Evolutionary conservation across 495 filamentous ascomycete genomes (phyloP).

Genomic region (Xylaria bambusicola): DNA sequence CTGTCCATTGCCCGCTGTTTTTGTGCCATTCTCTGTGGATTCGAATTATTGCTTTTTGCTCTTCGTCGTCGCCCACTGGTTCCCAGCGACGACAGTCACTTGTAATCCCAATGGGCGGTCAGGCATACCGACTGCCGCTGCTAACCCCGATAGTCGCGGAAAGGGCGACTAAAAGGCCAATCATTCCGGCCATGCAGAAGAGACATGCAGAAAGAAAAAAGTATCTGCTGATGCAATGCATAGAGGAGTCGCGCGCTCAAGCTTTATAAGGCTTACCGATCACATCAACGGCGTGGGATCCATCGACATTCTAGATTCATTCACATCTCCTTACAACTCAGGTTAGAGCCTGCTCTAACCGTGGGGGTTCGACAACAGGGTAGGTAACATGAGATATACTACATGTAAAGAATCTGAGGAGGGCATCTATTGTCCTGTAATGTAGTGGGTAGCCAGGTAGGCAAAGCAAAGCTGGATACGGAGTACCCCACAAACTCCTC

Average conservation of each 20-base stretch:
- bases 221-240: too few species aligned
- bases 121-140: neutral
- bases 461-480: too few species aligned
- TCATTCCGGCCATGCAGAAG: neutral
- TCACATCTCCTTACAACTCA: neutral
- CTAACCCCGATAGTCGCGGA: neutral
- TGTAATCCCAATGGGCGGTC: neutral
- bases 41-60: constrained; percentile 14
- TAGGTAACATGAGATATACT: too few species aligned
- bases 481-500: too few species aligned
- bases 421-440: too few species aligned
- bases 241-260: neutral
- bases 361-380: too few species aligned
- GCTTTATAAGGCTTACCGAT: constrained; percentile 12
- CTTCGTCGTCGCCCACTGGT: constrained; percentile 9
- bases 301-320: constrained; percentile 1
- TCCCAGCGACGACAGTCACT: neutral
- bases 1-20: constrained; percentile 9
- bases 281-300: neutral
- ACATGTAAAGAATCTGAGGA: too few species aligned
- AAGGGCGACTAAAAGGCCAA: neutral
- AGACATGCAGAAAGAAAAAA: neutral
- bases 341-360: neutral
- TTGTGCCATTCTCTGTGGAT: constrained; percentile 19
- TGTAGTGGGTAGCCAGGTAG: too few species aligned